Conservation (phyloP, 768 basidiomycete species). For the Artomyces pyxidatus region DNA sequence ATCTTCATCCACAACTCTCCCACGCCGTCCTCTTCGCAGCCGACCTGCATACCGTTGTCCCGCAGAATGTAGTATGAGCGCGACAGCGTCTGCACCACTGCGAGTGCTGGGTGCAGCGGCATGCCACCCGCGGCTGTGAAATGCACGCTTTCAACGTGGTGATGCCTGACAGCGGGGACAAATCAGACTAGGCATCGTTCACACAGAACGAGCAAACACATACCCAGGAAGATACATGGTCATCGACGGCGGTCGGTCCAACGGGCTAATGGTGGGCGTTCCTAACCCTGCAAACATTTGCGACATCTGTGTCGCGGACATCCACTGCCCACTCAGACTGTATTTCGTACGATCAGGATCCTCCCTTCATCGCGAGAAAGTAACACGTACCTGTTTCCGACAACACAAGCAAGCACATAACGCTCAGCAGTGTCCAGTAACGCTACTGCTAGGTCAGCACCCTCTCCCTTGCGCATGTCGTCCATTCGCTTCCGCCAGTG, state of each 20-base stretch:
- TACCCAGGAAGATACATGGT: conserved; percentile 63
- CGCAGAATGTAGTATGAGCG: conserved; percentile 63
- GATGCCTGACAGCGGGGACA: conserved; percentile 41
- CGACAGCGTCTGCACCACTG: conserved; percentile 59
- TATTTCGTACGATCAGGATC: neutral
- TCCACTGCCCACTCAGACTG: conserved; percentile 65
- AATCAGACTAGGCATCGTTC: neutral
- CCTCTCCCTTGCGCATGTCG: conserved; percentile 29
- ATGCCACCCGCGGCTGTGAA: conserved; percentile 37
- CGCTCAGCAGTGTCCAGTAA: conserved; percentile 47
- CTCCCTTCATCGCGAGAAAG: neutral
- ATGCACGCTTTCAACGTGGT: conserved; percentile 71
- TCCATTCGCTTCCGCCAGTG: conserved; percentile 46
- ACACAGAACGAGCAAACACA: conserved; percentile 15
- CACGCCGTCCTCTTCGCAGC: conserved; percentile 69
- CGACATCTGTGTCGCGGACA: conserved; percentile 62
- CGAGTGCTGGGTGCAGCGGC: conserved; percentile 53
- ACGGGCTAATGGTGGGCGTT: conserved; percentile 5
- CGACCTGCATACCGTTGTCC: conserved; percentile 74
- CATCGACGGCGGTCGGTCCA: conserved; percentile 24
- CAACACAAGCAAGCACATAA: conserved; percentile 63
- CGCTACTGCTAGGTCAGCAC: conserved; percentile 27
- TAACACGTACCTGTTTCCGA: conserved; percentile 54
- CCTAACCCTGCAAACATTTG: conserved; percentile 54
- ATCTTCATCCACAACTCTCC: conserved; percentile 53